These are phyloP conservation scores for Silene coronaria DNA, from an alignment of 179 eudicot genomes.

Conservation along the genomic window DNA sequence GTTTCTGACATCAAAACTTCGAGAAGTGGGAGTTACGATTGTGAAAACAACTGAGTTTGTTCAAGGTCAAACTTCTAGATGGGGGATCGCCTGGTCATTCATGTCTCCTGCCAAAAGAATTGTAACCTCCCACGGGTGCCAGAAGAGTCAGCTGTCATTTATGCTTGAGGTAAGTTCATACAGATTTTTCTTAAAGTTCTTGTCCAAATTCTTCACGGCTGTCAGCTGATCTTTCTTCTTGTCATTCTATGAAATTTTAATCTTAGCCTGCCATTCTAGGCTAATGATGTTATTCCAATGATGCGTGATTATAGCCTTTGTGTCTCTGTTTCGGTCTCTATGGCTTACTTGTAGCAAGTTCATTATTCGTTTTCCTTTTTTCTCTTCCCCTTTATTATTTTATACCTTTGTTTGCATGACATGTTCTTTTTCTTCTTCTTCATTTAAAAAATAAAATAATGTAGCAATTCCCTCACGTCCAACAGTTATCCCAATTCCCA, in stretches of 20 bases:
- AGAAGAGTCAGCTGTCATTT: conserved; percentile 53
- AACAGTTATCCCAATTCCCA: no score
- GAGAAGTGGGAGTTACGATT: conserved; percentile 72
- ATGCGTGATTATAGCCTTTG: background rate
- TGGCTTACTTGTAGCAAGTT: background rate
- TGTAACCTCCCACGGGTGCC: conserved; percentile 30
- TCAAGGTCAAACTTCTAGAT: conserved; percentile 84
- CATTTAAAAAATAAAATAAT: background rate
- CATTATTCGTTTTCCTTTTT: background rate
- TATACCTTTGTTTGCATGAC: no score
- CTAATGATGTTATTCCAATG: background rate
- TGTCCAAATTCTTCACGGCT: background rate
- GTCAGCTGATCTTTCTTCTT: background rate
- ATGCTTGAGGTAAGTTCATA: conserved; percentile 60
- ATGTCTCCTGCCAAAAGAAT: conserved; percentile 48
- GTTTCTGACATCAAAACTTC: conserved; percentile 56
- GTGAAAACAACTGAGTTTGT: conserved; percentile 96
- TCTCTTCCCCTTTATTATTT: no score
- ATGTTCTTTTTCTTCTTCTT: background rate
- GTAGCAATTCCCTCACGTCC: background rate
- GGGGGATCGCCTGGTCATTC: conserved; percentile 99
- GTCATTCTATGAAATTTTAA: background rate
- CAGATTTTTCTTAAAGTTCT: background rate
- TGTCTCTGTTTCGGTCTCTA: no score
- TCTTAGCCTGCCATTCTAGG: background rate